Percentiles rank a stretch among this genome's conserved stretches.
phyloP scores from a whole-genome alignment of 1,284 basidiomycete species.

The Singerocomus inundabilis region DNA sequence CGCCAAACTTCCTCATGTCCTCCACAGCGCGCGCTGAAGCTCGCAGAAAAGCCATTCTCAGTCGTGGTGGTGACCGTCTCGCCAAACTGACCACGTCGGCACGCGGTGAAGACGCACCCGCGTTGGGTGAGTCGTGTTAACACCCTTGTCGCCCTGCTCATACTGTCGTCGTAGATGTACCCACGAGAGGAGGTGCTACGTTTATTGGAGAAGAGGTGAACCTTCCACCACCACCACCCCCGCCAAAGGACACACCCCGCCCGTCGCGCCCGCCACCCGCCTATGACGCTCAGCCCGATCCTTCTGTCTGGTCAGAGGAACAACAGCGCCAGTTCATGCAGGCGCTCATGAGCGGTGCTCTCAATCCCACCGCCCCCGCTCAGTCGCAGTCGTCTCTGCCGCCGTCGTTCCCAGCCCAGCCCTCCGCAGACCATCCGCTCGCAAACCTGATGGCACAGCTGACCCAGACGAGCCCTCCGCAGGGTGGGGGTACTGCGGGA shows the following conservation, averaged over 20 bases:
- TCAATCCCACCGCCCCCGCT: constrained; percentile 22
- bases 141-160: background rate
- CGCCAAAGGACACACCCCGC: constrained; percentile 34
- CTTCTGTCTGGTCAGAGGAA: constrained; percentile 60
- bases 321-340: constrained; percentile 65
- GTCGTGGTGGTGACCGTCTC: constrained; percentile 66
- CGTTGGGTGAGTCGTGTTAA: constrained; percentile 58
- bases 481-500: constrained; percentile 14
- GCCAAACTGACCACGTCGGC: constrained; percentile 73
- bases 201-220: constrained; percentile 63
- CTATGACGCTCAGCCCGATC: constrained; percentile 37
- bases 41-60: constrained; percentile 69
- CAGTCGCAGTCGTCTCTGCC: constrained; percentile 16
- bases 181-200: constrained; percentile 43
- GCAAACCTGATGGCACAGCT: constrained; percentile 34
- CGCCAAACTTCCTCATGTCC: constrained; percentile 19
- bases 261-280: constrained; percentile 30
- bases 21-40: constrained; percentile 65
- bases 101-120: constrained; percentile 64
- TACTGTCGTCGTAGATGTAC: constrained; percentile 10
- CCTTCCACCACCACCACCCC: constrained; percentile 45
- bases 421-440: constrained; percentile 23
- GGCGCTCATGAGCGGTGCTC: constrained; percentile 48
- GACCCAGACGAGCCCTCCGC: constrained; percentile 33
- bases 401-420: constrained; percentile 4